Evolutionary conservation across 306 rosid species (phyloP), one percentile per base, ranked within the genome.

Genomic region (Fagus crenata): DNA sequence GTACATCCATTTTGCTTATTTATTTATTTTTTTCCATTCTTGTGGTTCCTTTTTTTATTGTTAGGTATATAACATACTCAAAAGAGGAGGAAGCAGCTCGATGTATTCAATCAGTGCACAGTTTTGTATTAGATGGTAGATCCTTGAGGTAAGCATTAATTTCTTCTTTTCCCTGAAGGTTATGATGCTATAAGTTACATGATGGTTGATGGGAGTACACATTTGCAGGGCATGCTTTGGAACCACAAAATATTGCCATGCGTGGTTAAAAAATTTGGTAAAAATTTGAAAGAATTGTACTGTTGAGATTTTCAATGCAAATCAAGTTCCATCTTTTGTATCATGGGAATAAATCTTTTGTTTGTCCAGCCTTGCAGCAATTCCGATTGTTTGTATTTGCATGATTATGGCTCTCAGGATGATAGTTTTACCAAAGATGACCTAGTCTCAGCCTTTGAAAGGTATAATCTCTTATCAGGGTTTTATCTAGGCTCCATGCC

Each of bases 231-330:
- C 90, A 56, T 87, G 86, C 46, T 87, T 81, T 79, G 90, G 90
- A 76, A 87, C 90, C 79, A 87, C 90, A 55, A 87, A 87, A 61
- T 87, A 84, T 84, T 87, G 90, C 76, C 90, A 87, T 84, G 90
- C 88, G 40, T 87, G 90, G 90, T 69, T 87, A 78, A 87, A 85
- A 84, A 81, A 84, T 87, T 79, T 77, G 90, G 90, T 84, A 84
- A 76, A 55, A 63, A 72, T 31, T 64, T 18, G 65, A 53, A 58
- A 63, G 42, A 75, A 74, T 74, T 75, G 59, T 49, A 77, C 15
- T 17, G 78, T 39, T 39, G 65, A 58, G 78, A 54, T 83, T 43
- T 53, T 86, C 73, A 13, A 46, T 74, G 28, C 60, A 74, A 60
- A 42, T 28, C 69, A 56, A 13, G 51, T 28, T 8, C 39, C 31